Base-by-base conservation (phyloP, 2,329 filamentous ascomycete species). In the Xylariaceae sp. region DNA sequence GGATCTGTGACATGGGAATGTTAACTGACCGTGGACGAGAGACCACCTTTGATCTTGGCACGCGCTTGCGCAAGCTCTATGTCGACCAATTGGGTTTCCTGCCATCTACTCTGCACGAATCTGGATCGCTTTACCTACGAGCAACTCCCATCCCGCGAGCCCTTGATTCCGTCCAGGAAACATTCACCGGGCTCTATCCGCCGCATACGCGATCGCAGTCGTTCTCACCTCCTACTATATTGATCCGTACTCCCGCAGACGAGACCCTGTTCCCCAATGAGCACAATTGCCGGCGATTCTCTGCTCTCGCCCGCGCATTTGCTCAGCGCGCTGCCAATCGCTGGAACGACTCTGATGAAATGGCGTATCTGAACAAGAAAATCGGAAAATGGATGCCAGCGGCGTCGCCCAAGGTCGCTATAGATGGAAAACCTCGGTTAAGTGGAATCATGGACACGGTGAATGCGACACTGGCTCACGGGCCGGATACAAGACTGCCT, bases 371-470 rank as follows among this genome's bases (percentile, higher is more conserved):
- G 23, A 92, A 88, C 67, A 86, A 83, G 61, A 76, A 89, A 60
- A 85, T 92, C 56, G 86, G 88, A 42, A 91, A 89, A 72, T 96
- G 88, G 85, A 96, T 97, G 89, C 90, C 91, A 0, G 80, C 85
- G 6, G 80, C 81, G 42, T 81, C 79, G 35, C 82, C 82, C 9
- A 80, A 81, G 45, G 86, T 97, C 7, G 89, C 88, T 30, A 90
- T 97, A 7, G 92, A 97, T 73, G 87, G 87, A 0, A 87, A 88
- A 61, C 94, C 94, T 0, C 82, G 92, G 50, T 79, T 97, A 10
- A 92, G 87, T 4, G 94, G 94, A 56, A 88, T 99, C 68, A 91
- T 96, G 88, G 94, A 99, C 75, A 94, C 90, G 0, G 83, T 97
- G 70, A 97, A 97, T 71, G 85, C 90, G 5, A 96, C 91, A 0